Conservation (phyloP, 441 rosid genomes). For the Hura crepitans region DNA sequence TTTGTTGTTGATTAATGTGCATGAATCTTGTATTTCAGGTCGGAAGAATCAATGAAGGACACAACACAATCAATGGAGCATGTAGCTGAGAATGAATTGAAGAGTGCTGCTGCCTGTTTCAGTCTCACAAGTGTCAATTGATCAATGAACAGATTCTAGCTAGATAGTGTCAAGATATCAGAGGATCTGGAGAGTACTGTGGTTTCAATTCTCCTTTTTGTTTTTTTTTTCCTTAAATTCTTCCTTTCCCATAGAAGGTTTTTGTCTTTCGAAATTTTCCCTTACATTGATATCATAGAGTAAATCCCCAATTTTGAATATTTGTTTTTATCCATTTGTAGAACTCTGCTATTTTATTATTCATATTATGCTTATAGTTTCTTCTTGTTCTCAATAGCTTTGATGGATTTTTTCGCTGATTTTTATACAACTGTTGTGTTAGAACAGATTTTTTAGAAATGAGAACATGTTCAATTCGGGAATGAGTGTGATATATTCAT, state of each 20-base stretch:
- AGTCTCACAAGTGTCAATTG: conserved; percentile 80
- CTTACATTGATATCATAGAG: background rate
- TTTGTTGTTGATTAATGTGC: background rate
- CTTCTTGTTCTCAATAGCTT: conserved; percentile 5
- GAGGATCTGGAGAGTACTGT: conserved; percentile 5
- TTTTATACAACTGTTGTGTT: background rate
- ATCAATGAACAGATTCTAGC: conserved; percentile 17
- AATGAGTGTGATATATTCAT: too few relatives aligned
- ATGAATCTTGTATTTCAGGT: conserved; percentile 36
- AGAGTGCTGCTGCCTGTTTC: conserved; percentile 82
- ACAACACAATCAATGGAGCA: conserved; percentile 43
- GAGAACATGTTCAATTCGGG: background rate
- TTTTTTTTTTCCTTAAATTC: background rate
- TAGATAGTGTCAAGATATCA: background rate
- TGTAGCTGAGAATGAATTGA: conserved; percentile 63
- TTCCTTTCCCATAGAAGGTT: background rate
- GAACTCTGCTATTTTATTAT: conserved; percentile 20
- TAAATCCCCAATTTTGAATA: conserved; percentile 29
- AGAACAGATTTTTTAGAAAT: background rate
- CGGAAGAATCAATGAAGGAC: conserved; percentile 61
- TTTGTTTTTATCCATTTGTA: conserved; percentile 5
- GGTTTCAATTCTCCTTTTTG: conserved; percentile 9
- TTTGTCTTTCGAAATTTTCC: background rate
- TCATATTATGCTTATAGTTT: conserved; percentile 3
- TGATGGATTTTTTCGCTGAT: conserved; percentile 6